Base-by-base conservation (phyloP, 345 rosid genomes). In the Syzygium jambos region DNA sequence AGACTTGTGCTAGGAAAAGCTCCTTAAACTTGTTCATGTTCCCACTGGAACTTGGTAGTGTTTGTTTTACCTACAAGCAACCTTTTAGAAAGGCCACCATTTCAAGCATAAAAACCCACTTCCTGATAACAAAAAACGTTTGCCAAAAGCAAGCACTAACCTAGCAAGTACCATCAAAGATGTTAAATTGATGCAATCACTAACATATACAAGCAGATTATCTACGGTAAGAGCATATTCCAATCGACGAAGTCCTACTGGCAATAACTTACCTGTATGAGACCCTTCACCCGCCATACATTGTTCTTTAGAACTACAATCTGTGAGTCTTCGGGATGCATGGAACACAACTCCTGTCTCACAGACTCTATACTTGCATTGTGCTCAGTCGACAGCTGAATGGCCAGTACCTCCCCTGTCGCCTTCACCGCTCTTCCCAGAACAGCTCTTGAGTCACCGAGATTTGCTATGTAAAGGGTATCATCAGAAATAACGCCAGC, bases 371-470 rank as follows among this genome's bases (percentile, higher is more conserved):
- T 63, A 86, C 89, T 85, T 34, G 89, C 94, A 87, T 93, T 93
- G 87, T 93, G 94, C 87, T 93, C 94, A 53, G 89, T 84, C 51
- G 94, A 93, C 82, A 93, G 87, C 91, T 91, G 94, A 59, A 93
- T 84, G 14, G 94, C 88, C 88, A 89, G 85, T 85, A 93, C 93
- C 87, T 93, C 93, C 77, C 94, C 93, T 1, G 94, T 91, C 41
- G 90, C 92, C 82, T 85, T 90, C 84, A 90, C 92, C 38, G 52
- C 88, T 88, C 93, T 90, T 43, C 94, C 94, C 85, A 93, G 77
- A 87, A 93, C 94, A 87, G 93, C 94, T 34, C 94, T 91, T 5
- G 94, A 93, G 89, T 93, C 94, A 27, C 94, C 94, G 22, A 90
- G 88, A 86, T 91, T 93, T 46, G 94, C 94, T 17, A 93, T 56